Percentiles rank a stretch among this genome's conserved stretches.
phyloP scores from a whole-genome alignment of 164 flowering plant genomes.

The Macadamia tetraphylla region DNA sequence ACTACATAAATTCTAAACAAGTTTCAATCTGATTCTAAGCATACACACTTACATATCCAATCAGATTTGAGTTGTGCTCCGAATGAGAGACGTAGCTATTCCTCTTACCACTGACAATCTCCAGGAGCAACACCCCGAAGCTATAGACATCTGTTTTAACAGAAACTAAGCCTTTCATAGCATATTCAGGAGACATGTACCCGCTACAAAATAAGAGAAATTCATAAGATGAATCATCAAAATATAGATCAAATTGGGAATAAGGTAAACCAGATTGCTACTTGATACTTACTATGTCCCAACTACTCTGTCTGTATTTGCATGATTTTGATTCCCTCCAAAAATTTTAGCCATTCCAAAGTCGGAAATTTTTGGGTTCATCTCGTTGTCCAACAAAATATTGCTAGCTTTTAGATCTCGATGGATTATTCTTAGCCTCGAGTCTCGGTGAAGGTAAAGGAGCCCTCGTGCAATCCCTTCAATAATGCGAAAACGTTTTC shows the following conservation, averaged over 20 bases:
- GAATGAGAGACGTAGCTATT: conserved; percentile 1
- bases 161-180: neutral
- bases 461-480: conserved; percentile 4
- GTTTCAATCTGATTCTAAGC: too few species aligned
- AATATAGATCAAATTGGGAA: too few species aligned
- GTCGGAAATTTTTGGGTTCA: conserved; percentile 8
- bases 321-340: neutral
- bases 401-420: neutral
- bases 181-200: neutral
- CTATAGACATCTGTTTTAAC: neutral
- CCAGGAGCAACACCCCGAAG: neutral
- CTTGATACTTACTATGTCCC: conserved; percentile 1
- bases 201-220: neutral
- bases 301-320: conserved; percentile 6
- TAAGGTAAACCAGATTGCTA: neutral
- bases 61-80: conserved; percentile 3
- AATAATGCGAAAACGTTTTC: neutral
- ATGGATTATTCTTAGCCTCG: neutral
- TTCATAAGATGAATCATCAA: too few species aligned
- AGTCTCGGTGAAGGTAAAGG: conserved; percentile 3
- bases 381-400: conserved; percentile 1
- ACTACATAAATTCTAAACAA: too few species aligned
- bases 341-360: conserved; percentile 9
- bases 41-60: conserved; percentile 9
- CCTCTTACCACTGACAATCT: neutral